These are phyloP conservation scores for Lachnellula occidentalis DNA, from an alignment of 2,329 filamentous ascomycete genomes.

Conservation along the genomic window DNA sequence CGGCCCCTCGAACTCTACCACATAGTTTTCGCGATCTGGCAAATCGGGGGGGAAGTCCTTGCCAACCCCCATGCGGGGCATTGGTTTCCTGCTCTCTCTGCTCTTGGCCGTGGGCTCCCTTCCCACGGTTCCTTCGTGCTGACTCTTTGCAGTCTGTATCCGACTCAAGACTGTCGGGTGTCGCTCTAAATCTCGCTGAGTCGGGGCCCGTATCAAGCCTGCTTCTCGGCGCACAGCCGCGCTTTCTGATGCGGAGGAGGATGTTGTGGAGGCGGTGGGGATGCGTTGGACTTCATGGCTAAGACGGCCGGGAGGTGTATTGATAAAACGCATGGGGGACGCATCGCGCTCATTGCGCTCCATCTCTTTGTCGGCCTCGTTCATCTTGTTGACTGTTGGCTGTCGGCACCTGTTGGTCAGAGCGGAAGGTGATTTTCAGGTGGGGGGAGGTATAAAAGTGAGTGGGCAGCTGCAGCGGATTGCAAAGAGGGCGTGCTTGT, in stretches of 20 bases:
- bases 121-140: constrained; percentile 70
- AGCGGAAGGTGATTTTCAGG: neutral
- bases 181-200: constrained; percentile 61
- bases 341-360: constrained; percentile 45
- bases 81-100: constrained; percentile 49
- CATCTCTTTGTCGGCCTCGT: constrained; percentile 25
- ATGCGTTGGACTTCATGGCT: constrained; percentile 57
- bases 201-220: constrained; percentile 56
- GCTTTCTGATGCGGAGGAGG: constrained; percentile 40
- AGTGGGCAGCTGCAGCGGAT: no score
- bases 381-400: constrained; percentile 28
- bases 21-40: constrained; percentile 68
- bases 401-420: neutral
- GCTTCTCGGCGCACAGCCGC: constrained; percentile 35
- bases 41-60: constrained; percentile 68
- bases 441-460: no score
- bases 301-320: constrained; percentile 21
- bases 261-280: constrained; percentile 47
- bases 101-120: constrained; percentile 36
- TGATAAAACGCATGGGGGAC: constrained; percentile 34
- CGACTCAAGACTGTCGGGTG: constrained; percentile 64
- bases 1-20: constrained; percentile 79
- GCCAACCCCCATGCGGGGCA: constrained; percentile 67
- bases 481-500: no score
- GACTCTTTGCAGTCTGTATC: constrained; percentile 64